Evolutionary conservation across 2,329 filamentous ascomycete species (phyloP).

Genomic region (Cercospora sp.): DNA sequence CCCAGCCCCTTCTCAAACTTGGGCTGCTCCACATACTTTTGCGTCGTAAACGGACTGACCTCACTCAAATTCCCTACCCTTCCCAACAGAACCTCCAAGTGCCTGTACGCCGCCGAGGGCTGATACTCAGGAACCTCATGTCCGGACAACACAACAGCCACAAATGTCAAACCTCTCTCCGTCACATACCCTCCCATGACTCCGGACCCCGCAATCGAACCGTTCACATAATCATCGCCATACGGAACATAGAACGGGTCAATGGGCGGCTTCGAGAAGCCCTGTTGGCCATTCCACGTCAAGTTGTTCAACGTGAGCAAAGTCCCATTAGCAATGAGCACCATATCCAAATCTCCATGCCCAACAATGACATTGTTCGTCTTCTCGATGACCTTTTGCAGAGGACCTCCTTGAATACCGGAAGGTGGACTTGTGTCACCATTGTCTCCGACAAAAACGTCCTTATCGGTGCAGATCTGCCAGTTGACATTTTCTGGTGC

Average conservation of each 20-base stretch:
- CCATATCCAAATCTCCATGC: constrained; percentile 48
- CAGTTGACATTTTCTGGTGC: constrained; percentile 37
- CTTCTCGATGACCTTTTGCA: constrained; percentile 35
- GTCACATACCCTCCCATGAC: constrained; percentile 45
- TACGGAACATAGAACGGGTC: constrained; percentile 48
- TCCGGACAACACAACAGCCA: constrained; percentile 45
- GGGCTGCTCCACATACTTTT: constrained; percentile 18
- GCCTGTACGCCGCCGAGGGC: constrained; percentile 46
- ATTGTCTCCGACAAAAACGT: constrained; percentile 20
- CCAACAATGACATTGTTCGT: constrained; percentile 40
- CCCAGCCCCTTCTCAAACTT: constrained; percentile 10
- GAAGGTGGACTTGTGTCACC: constrained; percentile 24
- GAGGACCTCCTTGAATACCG: constrained; percentile 25
- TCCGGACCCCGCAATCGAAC: constrained; percentile 45
- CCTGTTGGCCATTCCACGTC: constrained; percentile 55
- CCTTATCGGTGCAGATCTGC: constrained; percentile 39
- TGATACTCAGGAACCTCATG: constrained; percentile 50
- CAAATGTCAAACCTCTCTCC: constrained; percentile 51
- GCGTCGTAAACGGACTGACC: constrained; percentile 23
- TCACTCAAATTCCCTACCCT: constrained; percentile 34
- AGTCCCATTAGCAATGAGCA: constrained; percentile 55
- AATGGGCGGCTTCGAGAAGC: constrained; percentile 47
- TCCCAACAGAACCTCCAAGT: constrained; percentile 48
- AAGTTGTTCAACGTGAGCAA: constrained; percentile 56
- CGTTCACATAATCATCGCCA: constrained; percentile 46